Evolutionary conservation across 192 early-diverging fungal genomes (phyloP).

Genomic region (Haplosporangium gracile): DNA sequence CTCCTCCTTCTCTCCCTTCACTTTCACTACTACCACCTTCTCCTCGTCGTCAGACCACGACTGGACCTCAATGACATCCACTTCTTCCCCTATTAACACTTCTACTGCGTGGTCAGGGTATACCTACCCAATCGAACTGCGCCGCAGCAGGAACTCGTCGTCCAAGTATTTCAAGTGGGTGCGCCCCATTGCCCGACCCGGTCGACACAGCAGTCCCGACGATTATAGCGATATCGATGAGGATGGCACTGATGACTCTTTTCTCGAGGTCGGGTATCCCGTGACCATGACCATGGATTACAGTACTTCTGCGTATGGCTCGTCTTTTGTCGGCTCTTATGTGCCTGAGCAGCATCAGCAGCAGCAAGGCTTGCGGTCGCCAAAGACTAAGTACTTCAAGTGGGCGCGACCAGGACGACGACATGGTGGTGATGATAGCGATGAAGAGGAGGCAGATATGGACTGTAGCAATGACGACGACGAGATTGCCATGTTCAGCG

Average conservation of each 20-base stretch:
- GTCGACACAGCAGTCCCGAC: background rate
- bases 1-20: background rate
- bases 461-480: constrained; percentile 13
- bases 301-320: background rate
- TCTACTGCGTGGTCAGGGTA: background rate
- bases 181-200: background rate
- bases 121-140: background rate
- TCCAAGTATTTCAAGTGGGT: background rate
- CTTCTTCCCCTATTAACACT: background rate
- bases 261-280: background rate
- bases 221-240: background rate
- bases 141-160: background rate
- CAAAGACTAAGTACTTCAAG: background rate
- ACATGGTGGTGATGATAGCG: constrained; percentile 25
- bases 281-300: constrained; percentile 13
- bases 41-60: background rate
- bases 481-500: constrained; percentile 9
- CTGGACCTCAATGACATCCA: background rate
- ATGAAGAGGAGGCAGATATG: constrained; percentile 48
- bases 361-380: background rate
- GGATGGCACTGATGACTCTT: background rate
- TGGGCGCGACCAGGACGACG: background rate
- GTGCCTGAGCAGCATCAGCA: background rate
- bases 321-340: background rate
- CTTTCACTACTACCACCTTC: too few species aligned